phyloP scores from a whole-genome alignment of 2,329 filamentous ascomycete species.

The Metarhizium anisopliae region DNA sequence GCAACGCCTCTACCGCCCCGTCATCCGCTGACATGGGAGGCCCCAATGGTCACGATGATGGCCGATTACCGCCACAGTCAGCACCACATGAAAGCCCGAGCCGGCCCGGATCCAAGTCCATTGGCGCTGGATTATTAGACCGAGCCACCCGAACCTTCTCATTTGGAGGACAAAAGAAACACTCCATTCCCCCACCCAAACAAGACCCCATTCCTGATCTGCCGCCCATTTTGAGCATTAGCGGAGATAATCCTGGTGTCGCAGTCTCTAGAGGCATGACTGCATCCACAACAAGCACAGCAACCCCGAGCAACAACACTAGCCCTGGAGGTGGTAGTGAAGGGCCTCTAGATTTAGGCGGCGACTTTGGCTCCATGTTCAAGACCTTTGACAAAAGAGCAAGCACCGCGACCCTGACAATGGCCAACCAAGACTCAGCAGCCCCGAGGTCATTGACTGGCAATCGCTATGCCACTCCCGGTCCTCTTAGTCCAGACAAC shows the following conservation, averaged over 20 bases:
- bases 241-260: slow-evolving; percentile 18
- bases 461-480: slow-evolving; percentile 32
- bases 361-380: slow-evolving; percentile 50
- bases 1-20: slow-evolving; percentile 52
- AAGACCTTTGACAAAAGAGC: slow-evolving; percentile 45
- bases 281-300: slow-evolving; percentile 43
- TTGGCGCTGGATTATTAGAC: slow-evolving; percentile 42
- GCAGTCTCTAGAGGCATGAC: slow-evolving; percentile 42
- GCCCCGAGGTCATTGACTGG: slow-evolving; percentile 37
- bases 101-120: slow-evolving; percentile 37
- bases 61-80: slow-evolving; percentile 23
- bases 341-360: slow-evolving; percentile 40
- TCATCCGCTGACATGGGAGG: slow-evolving; percentile 39
- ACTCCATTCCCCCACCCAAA: slow-evolving; percentile 19
- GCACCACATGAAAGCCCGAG: slow-evolving; percentile 27
- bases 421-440: slow-evolving; percentile 30
- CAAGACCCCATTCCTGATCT: slow-evolving; percentile 23
- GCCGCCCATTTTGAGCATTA: slow-evolving; percentile 28
- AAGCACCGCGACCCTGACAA: slow-evolving; percentile 37
- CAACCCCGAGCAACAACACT: slow-evolving; percentile 38
- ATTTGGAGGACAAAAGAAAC: slow-evolving; percentile 48
- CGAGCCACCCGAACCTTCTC: slow-evolving; percentile 51
- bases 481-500: slow-evolving; percentile 39
- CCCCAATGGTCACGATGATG: slow-evolving; percentile 18
- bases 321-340: neutral